Evolutionary conservation across 495 filamentous ascomycete species (phyloP), one percentile per base, ranked within the genome.

Genomic region (Neurospora intermedia): DNA sequence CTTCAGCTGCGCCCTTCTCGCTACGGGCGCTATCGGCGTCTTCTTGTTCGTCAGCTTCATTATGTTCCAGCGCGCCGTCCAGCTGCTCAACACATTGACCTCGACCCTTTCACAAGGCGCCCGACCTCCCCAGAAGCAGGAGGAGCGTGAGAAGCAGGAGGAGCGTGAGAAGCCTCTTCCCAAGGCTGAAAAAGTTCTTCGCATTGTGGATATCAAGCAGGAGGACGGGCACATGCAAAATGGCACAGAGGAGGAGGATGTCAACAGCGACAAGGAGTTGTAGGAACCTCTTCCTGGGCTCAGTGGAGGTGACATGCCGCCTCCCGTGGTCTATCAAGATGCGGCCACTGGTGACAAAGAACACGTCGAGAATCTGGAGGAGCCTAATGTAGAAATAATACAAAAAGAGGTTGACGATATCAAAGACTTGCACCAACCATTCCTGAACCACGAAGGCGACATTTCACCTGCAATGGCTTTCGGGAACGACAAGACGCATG

Each of bases 1-100:
- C 70, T 82, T 93, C 59, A 80, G 91, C 6, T 91, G 90, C 0
- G 87, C 87, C 9, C 76, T 93, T 41, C 87, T 89, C 81, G 72
- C 89, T 40, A 91, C 88, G 6, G 85, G 83, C 20, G 78, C 83
- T 71, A 76, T 86, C 38, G 90, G 86, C 11, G 80, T 87, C 2
- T 85, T 88, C 70, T 74, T 90, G 71, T 94, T 66, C 54, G 18
- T 38, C 54, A 66, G 54, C 54, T 66, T 66, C 54, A 66, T 66
- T 35, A 6, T 66, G 27, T 66, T 66, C 27, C 54, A 66, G 54
- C 54, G 54, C 54, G 27, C 54, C 27, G 54, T 66, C 23, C 54
- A 66, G 27, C 54, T 66, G 23, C 54, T 66, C 54, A 66, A 66
- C 54, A 27, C 54, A 16, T 16, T 66, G 27, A 66, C 54, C 54